These are phyloP conservation scores for Leishmania tropica DNA, from an alignment of 208 protist species.

Conservation along the genomic window DNA sequence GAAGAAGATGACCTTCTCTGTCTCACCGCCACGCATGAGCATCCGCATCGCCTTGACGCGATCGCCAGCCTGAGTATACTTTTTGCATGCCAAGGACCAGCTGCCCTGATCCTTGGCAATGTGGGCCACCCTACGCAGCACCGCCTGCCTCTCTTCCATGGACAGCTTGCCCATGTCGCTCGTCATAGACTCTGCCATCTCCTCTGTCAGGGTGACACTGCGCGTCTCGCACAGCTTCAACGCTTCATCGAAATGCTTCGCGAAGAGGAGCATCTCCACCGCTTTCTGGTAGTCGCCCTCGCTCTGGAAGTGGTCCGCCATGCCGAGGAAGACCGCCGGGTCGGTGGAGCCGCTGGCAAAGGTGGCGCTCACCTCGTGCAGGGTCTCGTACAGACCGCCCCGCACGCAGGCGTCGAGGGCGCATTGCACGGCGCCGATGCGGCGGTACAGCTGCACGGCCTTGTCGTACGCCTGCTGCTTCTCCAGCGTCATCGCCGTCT, in stretches of 20 bases:
- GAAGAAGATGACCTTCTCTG: slow-evolving; percentile 97
- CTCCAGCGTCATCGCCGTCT: slow-evolving; percentile 91
- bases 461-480: slow-evolving; percentile 86
- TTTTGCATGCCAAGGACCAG: slow-evolving; percentile 93
- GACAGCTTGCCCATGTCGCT: slow-evolving; percentile 53
- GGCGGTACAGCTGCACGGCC: slow-evolving; percentile 94
- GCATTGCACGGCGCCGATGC: slow-evolving; percentile 88
- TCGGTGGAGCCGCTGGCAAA: slow-evolving; percentile 78
- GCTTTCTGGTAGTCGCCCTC: slow-evolving; percentile 88
- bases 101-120: slow-evolving; percentile 91
- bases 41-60: slow-evolving; percentile 97
- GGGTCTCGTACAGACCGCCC: slow-evolving; percentile 89
- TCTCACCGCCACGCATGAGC: slow-evolving; percentile 96
- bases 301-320: slow-evolving; percentile 92
- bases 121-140: slow-evolving; percentile 74
- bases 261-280: slow-evolving; percentile 94
- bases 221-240: slow-evolving; percentile 82
- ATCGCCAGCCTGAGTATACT: slow-evolving; percentile 95
- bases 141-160: slow-evolving; percentile 52
- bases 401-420: slow-evolving; percentile 94
- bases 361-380: slow-evolving; percentile 93
- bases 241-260: slow-evolving; percentile 85
- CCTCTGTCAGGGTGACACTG: slow-evolving; percentile 89
- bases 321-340: slow-evolving; percentile 90
- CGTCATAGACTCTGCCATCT: slow-evolving; percentile 93